Evolutionary conservation across 345 rosid genomes (phyloP).

Genomic region (Hibiscus syriacus): DNA sequence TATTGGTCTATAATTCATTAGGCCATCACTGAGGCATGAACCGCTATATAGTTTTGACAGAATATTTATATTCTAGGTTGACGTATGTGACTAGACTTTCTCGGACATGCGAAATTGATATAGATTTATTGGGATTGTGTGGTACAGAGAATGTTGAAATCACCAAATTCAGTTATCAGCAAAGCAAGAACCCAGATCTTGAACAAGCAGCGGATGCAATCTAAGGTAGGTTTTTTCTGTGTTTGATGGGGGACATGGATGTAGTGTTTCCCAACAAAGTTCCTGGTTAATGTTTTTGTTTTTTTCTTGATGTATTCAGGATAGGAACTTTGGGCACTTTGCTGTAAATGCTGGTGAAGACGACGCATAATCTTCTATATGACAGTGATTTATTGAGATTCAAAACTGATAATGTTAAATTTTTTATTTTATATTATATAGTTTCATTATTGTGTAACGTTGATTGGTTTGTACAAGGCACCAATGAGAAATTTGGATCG

Average conservation of each 20-base stretch:
- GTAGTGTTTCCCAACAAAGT: neutral
- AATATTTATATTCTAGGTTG: neutral
- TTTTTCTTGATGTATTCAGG: conserved; percentile 29
- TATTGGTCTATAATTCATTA: neutral
- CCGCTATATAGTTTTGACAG: neutral
- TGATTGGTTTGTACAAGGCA: too few relatives aligned
- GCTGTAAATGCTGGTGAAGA: conserved; percentile 30
- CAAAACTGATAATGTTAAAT: too few relatives aligned
- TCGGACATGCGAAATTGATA: too few relatives aligned
- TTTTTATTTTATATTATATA: too few relatives aligned
- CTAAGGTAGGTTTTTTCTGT: conserved; percentile 36
- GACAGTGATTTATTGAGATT: neutral
- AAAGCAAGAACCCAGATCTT: conserved; percentile 80
- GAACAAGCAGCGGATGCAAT: conserved; percentile 75
- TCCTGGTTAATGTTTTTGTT: neutral
- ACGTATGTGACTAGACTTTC: too few relatives aligned
- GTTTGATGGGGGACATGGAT: neutral
- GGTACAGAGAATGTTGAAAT: conserved; percentile 63
- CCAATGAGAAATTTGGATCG: too few relatives aligned
- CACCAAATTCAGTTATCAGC: conserved; percentile 68
- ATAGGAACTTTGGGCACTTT: conserved; percentile 43
- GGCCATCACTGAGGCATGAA: neutral
- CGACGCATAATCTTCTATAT: conserved; percentile 11
- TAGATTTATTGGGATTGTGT: neutral
- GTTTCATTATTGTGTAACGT: too few relatives aligned